Base-by-base conservation (phyloP, 2,329 filamentous ascomycete species). In the Pseudogymnoascus sp. region DNA sequence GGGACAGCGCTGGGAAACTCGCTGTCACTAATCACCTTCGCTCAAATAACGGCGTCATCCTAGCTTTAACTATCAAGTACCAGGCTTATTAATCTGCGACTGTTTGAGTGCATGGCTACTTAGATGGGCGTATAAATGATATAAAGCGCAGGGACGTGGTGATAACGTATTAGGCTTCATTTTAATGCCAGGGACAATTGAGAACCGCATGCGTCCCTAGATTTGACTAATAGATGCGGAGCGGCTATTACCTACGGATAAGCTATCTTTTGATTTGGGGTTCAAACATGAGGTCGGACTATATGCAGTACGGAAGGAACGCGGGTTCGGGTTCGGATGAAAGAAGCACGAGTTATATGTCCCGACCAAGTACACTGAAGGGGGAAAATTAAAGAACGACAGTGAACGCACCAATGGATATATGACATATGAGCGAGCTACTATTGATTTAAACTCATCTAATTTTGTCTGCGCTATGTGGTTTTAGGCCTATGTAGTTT, bases 1-100 rank as follows among this genome's bases (percentile, higher is more conserved):
- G 64, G 11, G 71, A 75, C 61, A 61, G 65, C 50, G 35, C 53
- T 40, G 72, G 71, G 1, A 61, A 62, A 56, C 62, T 74, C 10
- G 66, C 66, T 2, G 64, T 72, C 22, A 65, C 67, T 14, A 71
- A 70, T 43, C 64, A 70, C 41, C 64, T 70, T 14, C 61, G 62
- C 14, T 67, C 68, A 24, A 63, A 50, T 16, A 65, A 66, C n/a
- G 63, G 59, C 31, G 61, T 60, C 1, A 64, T 63, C 3, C 61
- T 69, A n/a, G 69, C 65, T n/a, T 63, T 70, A 22, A 66, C 62
- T 35, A 64, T 69, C 10, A 64, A 65, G 59, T 70, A 69, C 65
- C 66, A 66, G 59, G 61, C 64, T 24, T 65, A 62, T 59, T 56
- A 56, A 53, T 53, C 6, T 53, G 2, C 14, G 46, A 10, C 24